These are phyloP conservation scores for Penicillium atrosanguineum DNA, from an alignment of 495 filamentous ascomycete species.

Conservation along the genomic window DNA sequence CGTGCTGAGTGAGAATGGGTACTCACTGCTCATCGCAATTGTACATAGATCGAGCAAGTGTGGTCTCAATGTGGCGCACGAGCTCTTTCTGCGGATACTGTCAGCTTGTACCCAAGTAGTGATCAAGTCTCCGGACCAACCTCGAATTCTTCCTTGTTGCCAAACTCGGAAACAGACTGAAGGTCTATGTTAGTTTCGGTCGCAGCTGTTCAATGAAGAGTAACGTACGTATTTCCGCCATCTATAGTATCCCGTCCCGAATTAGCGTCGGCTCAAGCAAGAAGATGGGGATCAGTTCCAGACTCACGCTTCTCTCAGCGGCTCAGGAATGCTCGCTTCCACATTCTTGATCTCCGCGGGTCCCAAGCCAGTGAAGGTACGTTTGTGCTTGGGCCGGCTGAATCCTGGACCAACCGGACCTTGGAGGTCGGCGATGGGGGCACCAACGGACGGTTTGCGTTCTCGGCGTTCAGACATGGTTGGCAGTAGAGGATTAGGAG, in stretches of 20 bases:
- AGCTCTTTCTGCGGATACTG: constrained; percentile 61
- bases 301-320: constrained; percentile 74
- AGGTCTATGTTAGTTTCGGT: neutral
- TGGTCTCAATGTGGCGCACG: constrained; percentile 94
- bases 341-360: constrained; percentile 87
- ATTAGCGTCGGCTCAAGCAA: constrained; percentile 15
- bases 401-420: constrained; percentile 73
- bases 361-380: constrained; percentile 90
- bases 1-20: neutral
- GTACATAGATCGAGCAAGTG: constrained; percentile 91
- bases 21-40: constrained; percentile 87
- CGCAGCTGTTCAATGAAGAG: neutral
- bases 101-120: constrained; percentile 5
- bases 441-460: constrained; percentile 73
- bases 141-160: constrained; percentile 70
- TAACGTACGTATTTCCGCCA: constrained; percentile 75
- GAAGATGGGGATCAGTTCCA: neutral
- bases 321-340: constrained; percentile 85
- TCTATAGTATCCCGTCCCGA: constrained; percentile 29
- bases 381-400: constrained; percentile 86
- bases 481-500: neutral
- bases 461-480: constrained; percentile 45
- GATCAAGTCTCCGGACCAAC: constrained; percentile 24
- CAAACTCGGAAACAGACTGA: constrained; percentile 67
- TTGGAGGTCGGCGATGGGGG: constrained; percentile 77